phyloP scores from a whole-genome alignment of 805 yeast genomes.

The Hanseniaspora taiwanica region DNA sequence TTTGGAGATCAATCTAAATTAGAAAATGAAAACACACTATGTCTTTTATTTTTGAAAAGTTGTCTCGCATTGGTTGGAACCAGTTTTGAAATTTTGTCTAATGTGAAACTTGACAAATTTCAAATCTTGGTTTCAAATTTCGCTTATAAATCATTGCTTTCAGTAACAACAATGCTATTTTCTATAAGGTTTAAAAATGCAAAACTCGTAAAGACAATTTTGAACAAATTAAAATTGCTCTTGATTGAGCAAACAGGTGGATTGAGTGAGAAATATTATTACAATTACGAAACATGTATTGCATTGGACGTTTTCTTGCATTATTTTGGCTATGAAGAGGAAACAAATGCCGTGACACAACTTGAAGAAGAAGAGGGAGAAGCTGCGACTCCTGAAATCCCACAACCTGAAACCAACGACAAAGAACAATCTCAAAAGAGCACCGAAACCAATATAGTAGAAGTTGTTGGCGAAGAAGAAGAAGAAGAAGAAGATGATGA shows the following conservation, averaged over 20 bases:
- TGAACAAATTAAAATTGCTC: background rate
- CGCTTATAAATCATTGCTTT: background rate
- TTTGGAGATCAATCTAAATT: background rate
- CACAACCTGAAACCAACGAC: too few relatives aligned
- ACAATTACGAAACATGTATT: background rate
- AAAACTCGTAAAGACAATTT: background rate
- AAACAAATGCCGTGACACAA: slow-evolving; percentile 26
- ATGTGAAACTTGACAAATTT: background rate
- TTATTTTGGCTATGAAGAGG: slow-evolving; percentile 8
- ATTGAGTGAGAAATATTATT: background rate
- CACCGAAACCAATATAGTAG: too few relatives aligned
- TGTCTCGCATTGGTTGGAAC: background rate
- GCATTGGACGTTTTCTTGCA: background rate
- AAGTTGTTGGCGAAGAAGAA: slow-evolving; percentile 29
- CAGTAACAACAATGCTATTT: background rate
- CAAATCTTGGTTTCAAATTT: background rate
- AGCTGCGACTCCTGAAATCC: too few relatives aligned
- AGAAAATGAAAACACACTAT: background rate
- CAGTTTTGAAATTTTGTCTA: background rate
- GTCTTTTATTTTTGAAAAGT: background rate
- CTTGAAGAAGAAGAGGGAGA: slow-evolving; percentile 33
- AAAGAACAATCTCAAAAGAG: too few relatives aligned
- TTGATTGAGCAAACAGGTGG: background rate
- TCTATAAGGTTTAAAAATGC: background rate
- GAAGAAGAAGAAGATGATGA: slow-evolving; percentile 19